Evolutionary conservation across 345 rosid species (phyloP).

Genomic region (Tarenaya hassleriana): DNA sequence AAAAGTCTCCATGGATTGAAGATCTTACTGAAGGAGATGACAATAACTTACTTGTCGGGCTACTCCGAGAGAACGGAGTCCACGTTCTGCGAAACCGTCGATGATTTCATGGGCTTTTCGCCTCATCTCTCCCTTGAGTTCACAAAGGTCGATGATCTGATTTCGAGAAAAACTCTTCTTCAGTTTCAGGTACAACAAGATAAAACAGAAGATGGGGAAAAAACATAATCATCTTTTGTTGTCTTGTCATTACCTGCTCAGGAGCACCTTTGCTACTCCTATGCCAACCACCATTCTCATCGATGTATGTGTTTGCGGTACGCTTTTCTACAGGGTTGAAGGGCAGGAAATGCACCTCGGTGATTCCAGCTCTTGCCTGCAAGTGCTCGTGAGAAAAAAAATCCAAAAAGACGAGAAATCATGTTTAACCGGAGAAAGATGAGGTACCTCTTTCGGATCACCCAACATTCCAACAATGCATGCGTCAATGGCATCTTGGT

Average conservation of each 20-base stretch:
- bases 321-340: slow-evolving; percentile 93
- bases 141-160: slow-evolving; percentile 74
- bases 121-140: slow-evolving; percentile 44
- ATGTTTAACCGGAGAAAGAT: not conserved
- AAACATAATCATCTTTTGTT: not conserved
- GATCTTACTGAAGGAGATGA: not conserved
- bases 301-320: slow-evolving; percentile 83
- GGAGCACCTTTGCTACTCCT: slow-evolving; percentile 93
- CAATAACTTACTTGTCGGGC: slow-evolving; percentile 52
- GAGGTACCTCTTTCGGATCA: slow-evolving; percentile 66
- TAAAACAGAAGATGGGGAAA: not conserved
- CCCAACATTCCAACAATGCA: slow-evolving; percentile 83
- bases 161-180: not conserved
- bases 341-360: slow-evolving; percentile 85
- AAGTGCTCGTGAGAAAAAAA: not conserved
- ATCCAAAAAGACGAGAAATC: not conserved
- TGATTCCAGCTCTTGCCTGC: slow-evolving; percentile 83
- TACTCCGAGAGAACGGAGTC: slow-evolving; percentile 80
- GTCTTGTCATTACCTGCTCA: slow-evolving; percentile 49
- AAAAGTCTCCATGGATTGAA: not conserved
- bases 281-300: slow-evolving; percentile 65
- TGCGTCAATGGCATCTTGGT: slow-evolving; percentile 97
- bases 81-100: slow-evolving; percentile 63
- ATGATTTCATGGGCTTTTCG: slow-evolving; percentile 58
- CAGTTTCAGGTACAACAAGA: not conserved